A percentile compares a stretch with the other conserved stretches of the same genome.
phyloP scores from a whole-genome alignment of 129 eudicot species.

The Erigeron canadensis region DNA sequence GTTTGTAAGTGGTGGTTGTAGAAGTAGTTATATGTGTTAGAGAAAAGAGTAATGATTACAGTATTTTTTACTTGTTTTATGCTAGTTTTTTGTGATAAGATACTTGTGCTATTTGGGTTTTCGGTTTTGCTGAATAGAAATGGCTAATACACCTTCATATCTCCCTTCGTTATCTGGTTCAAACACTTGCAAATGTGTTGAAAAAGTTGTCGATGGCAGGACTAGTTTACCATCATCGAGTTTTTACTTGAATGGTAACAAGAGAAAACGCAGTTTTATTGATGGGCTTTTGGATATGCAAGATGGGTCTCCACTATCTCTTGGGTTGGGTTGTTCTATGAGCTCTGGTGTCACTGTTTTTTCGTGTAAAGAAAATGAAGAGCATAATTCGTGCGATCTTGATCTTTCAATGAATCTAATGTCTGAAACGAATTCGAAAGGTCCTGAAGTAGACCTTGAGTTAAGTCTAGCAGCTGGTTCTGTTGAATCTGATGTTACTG shows the following conservation, averaged over 20 bases:
- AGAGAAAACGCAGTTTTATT: constrained; percentile 38
- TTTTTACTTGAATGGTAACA: constrained; percentile 25
- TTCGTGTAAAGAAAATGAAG: constrained; percentile 52
- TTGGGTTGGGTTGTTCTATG: constrained; percentile 50
- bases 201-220: constrained; percentile 27
- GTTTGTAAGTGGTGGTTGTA: constrained; percentile 36
- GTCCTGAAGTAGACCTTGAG: constrained; percentile 60
- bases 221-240: background rate
- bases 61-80: background rate
- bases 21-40: background rate
- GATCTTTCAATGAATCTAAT: constrained; percentile 40
- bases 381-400: constrained; percentile 42
- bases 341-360: constrained; percentile 43
- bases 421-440: constrained; percentile 19
- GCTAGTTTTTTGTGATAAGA: background rate
- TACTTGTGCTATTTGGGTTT: constrained; percentile 21
- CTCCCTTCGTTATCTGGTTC: constrained; percentile 21
- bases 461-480: constrained; percentile 65
- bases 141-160: constrained; percentile 45
- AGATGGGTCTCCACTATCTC: constrained; percentile 46
- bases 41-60: background rate
- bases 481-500: constrained; percentile 64
- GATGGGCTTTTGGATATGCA: constrained; percentile 31
- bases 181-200: constrained; percentile 20
- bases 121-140: constrained; percentile 26